phyloP scores from a whole-genome alignment of 2,329 filamentous ascomycete species.

The Cyphellophora attinorum region DNA sequence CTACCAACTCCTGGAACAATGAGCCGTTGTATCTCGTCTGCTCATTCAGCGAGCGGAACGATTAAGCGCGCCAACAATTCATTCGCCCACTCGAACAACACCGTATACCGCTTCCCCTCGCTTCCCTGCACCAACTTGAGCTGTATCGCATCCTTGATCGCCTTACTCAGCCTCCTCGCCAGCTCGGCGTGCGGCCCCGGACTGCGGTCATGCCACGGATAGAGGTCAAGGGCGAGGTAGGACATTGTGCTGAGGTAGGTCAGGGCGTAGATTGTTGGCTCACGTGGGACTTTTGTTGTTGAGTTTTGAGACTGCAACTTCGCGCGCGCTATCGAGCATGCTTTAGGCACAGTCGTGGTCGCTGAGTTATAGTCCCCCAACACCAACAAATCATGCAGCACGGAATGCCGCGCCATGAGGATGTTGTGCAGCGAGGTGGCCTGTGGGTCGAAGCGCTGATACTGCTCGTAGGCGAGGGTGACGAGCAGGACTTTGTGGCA shows the following conservation, averaged over 20 bases:
- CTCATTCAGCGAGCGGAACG: too few species aligned
- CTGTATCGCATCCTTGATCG: neutral
- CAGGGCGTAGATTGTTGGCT: neutral
- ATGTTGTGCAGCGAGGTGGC: conserved; percentile 9
- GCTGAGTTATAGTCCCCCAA: neutral
- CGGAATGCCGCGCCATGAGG: conserved; percentile 1
- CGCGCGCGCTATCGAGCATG: too few species aligned
- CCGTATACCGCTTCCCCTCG: too few species aligned
- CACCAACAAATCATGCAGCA: conserved; percentile 2
- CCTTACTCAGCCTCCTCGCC: neutral
- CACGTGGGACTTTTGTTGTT: neutral
- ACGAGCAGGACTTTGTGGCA: neutral
- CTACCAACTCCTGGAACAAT: too few species aligned
- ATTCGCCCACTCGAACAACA: neutral
- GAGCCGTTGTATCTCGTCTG: too few species aligned
- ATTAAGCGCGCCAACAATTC: neutral
- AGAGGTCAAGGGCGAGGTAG: neutral
- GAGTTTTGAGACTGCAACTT: neutral
- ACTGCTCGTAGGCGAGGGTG: conserved; percentile 8
- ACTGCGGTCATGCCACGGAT: neutral
- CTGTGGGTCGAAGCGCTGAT: conserved; percentile 7
- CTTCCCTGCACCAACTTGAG: neutral
- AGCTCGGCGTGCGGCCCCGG: neutral
- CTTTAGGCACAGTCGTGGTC: too few species aligned
- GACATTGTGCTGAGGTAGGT: neutral